Evolutionary conservation across 1,284 basidiomycete genomes (phyloP).

Genomic region (Rhodotorula sp.): DNA sequence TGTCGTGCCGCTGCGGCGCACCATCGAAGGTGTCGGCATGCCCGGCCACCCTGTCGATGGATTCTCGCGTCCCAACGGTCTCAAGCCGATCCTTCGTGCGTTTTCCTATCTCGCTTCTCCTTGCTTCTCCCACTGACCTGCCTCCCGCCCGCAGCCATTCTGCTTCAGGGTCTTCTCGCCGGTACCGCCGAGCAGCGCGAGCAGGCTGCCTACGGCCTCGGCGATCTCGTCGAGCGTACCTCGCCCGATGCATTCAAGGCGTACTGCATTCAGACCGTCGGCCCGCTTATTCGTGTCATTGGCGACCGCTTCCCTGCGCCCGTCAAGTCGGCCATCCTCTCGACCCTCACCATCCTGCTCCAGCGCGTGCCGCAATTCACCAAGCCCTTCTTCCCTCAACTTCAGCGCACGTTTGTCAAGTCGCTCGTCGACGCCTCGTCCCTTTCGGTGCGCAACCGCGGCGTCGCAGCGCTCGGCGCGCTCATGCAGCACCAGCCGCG

Average conservation of each 20-base stretch:
- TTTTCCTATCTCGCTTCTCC: conserved; percentile 50
- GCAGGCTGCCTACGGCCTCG: conserved; percentile 90
- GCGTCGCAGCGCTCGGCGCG: conserved; percentile 81
- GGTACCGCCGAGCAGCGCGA: conserved; percentile 63
- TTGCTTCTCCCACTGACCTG: conserved; percentile 57
- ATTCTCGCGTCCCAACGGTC: conserved; percentile 84
- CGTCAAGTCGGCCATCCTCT: conserved; percentile 85
- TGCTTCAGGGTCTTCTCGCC: conserved; percentile 46
- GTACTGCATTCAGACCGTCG: conserved; percentile 93
- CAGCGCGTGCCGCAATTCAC: conserved; percentile 83
- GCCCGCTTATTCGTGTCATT: conserved; percentile 68
- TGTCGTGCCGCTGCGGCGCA: conserved; percentile 82
- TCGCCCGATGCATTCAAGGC: conserved; percentile 88
- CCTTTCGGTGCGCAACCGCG: conserved; percentile 74
- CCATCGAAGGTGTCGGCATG: conserved; percentile 81
- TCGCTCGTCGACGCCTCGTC: conserved; percentile 80
- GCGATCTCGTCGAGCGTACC: conserved; percentile 89
- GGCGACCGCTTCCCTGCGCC: conserved; percentile 69
- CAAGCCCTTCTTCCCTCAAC: conserved; percentile 97
- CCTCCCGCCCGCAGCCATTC: conserved; percentile 45
- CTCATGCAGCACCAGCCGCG: conserved; percentile 88
- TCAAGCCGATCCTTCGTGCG: conserved; percentile 69
- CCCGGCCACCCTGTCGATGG: conserved; percentile 80
- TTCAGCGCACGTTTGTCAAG: conserved; percentile 96
- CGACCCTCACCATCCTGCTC: conserved; percentile 77